A percentile compares a stretch with the other conserved stretches of the same genome.
These are phyloP conservation scores for Simmondsia chinensis DNA, from an alignment of 148 eudicot genomes.

Conservation along the genomic window DNA sequence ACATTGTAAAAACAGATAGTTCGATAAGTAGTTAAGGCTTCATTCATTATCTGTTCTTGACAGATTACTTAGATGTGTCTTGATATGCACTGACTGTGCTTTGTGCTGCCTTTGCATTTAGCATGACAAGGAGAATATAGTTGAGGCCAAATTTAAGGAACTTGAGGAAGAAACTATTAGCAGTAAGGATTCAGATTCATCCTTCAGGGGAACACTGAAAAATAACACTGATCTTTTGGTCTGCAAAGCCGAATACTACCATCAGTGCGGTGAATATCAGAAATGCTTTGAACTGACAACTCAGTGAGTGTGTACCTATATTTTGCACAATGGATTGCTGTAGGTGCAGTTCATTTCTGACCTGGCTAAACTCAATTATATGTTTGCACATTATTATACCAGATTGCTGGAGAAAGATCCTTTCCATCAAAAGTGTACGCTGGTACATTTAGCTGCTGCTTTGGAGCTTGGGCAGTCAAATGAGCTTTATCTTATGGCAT, in stretches of 20 bases:
- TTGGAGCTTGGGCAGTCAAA: constrained; percentile 95
- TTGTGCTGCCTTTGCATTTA: constrained; percentile 21
- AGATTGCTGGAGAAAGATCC: constrained; percentile 99
- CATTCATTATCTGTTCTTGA: too few relatives aligned
- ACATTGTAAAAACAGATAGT: neutral
- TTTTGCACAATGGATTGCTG: neutral
- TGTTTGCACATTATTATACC: constrained; percentile 18
- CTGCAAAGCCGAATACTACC: constrained; percentile 97
- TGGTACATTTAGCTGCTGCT: constrained; percentile 95
- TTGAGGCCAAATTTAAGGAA: constrained; percentile 74
- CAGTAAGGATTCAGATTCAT: constrained; percentile 35
- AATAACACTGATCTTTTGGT: constrained; percentile 89
- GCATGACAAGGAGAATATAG: constrained; percentile 81
- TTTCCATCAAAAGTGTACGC: constrained; percentile 81
- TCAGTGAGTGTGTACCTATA: constrained; percentile 34
- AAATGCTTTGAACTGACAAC: constrained; percentile 95
- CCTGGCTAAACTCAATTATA: neutral
- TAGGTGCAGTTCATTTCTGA: neutral
- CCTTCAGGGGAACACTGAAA: constrained; percentile 52
- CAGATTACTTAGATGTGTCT: too few relatives aligned
- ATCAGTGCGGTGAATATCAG: constrained; percentile 97
- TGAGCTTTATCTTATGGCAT: constrained; percentile 92
- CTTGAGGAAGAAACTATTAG: constrained; percentile 51
- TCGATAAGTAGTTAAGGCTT: too few relatives aligned
- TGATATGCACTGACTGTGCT: constrained; percentile 1